Percentiles rank a stretch among this genome's conserved stretches.
Conservation (phyloP, 1,284 basidiomycete genomes). For the Marasmius tenuissimus region DNA sequence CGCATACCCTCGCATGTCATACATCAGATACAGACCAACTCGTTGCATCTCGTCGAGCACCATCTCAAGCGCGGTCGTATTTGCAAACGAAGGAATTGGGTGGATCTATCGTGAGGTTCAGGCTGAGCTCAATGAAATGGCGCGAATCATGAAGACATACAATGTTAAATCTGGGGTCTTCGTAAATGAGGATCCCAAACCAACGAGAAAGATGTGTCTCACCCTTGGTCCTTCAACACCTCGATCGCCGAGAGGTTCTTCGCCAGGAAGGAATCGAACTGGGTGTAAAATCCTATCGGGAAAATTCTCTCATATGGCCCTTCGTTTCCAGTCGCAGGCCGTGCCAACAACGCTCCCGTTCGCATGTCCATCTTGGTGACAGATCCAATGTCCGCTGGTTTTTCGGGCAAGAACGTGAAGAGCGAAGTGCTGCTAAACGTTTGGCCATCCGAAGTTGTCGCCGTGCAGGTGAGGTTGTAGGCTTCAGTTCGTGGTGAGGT, state of each 20-base stretch:
- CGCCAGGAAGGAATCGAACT: constrained; percentile 59
- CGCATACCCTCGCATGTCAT: constrained; percentile 71
- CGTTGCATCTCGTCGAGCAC: constrained; percentile 72
- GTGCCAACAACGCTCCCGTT: constrained; percentile 66
- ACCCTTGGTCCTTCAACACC: constrained; percentile 65
- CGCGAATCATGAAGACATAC: constrained; percentile 19
- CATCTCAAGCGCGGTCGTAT: constrained; percentile 52
- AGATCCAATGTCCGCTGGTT: constrained; percentile 38
- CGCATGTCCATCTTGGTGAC: constrained; percentile 72
- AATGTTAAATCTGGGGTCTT: constrained; percentile 27
- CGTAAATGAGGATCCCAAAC: background rate
- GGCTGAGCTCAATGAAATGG: background rate
- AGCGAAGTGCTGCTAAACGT: constrained; percentile 45
- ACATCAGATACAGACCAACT: constrained; percentile 72
- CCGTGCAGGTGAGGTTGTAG: constrained; percentile 56
- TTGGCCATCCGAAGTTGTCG: constrained; percentile 34
- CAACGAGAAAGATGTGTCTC: constrained; percentile 18
- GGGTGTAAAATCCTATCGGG: constrained; percentile 75
- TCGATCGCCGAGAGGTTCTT: constrained; percentile 56
- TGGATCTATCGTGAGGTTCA: constrained; percentile 45
- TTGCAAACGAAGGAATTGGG: constrained; percentile 61
- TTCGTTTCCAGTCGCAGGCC: constrained; percentile 45
- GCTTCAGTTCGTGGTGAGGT: constrained; percentile 45
- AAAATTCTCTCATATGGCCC: constrained; percentile 60
- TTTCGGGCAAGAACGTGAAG: constrained; percentile 62